Base-by-base conservation (phyloP, 1,284 basidiomycete species). In the Schizophyllum commune region DNA sequence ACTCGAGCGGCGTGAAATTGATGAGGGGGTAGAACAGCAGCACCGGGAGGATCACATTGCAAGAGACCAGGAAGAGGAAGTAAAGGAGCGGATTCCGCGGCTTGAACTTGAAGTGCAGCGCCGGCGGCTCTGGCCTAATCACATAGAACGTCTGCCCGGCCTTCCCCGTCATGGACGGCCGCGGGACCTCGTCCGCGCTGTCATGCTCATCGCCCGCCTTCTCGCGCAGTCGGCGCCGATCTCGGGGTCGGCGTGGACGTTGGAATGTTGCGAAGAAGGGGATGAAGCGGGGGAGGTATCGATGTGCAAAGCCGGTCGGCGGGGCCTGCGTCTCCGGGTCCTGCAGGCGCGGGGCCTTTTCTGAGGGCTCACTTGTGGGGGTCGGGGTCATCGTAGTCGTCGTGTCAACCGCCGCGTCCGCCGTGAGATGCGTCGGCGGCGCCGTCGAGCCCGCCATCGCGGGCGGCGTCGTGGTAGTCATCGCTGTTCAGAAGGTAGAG, bases 21-120 rank as follows among this genome's bases (percentile, higher is more conserved):
- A 66, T 61, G 7, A 72, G 66, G 8, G 69, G 65, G 58, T 71
- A 72, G 60, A 70, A 71, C 4, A 72, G 65, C 3, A 71, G 56
- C 21, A 65, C 65, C 19, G 70, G 71, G 52, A 70, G 65, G 32
- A 69, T 57, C 39, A 71, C 60, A 57, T 72, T 71, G 62, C 68
- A 71, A 13, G 68, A 59, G 6, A 71, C 54, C 5, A 72, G 66
- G 56, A 71, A 72, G 8, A 62, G 27, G 11, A 68, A 63, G 61
- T 72, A 69, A 19, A 69, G 54, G n/a, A 66, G 9, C 4, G 39
- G 39, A 47, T 47, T 47, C 39, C 39, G 39, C 39, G 39, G 39
- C 39, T 47, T 47, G 39, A 47, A 47, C 39, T 47, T 47, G 39
- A 47, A 47, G 39, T 47, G 39, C 39, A 47, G 39, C 39, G 39